Percentiles rank a stretch among this genome's conserved stretches.
Evolutionary conservation across 495 filamentous ascomycete species (phyloP).

Genomic region (Hypoxylon cercidicola): DNA sequence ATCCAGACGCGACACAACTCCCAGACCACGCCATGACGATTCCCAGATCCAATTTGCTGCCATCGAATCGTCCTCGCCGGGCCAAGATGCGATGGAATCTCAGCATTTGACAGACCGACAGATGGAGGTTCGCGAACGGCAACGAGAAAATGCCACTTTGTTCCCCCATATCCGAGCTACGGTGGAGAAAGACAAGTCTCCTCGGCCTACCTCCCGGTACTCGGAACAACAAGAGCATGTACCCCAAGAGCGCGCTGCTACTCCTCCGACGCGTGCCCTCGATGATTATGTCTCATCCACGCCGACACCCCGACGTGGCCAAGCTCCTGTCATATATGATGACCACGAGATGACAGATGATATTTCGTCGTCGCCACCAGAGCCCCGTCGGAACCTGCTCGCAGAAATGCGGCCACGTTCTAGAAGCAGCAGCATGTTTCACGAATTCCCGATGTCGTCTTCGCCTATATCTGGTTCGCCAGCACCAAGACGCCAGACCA

Average conservation of each 20-base stretch:
- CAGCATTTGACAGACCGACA: constrained; percentile 79
- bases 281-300: constrained; percentile 82
- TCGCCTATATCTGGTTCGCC: constrained; percentile 60
- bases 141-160: constrained; percentile 73
- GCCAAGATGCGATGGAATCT: constrained; percentile 59
- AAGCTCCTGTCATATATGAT: constrained; percentile 49
- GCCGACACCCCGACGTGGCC: constrained; percentile 73
- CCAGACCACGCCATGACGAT: constrained; percentile 73
- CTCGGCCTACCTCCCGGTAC: background rate
- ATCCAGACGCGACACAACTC: constrained; percentile 37
- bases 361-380: constrained; percentile 64
- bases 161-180: constrained; percentile 77
- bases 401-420: constrained; percentile 58
- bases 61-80: constrained; percentile 67
- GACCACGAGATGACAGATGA: constrained; percentile 57
- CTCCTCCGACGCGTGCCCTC: constrained; percentile 52
- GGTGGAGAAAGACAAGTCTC: constrained; percentile 49
- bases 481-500: constrained; percentile 23
- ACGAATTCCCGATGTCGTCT: constrained; percentile 59
- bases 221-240: constrained; percentile 7
- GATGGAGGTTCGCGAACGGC: constrained; percentile 72
- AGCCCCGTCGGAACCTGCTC: constrained; percentile 56
- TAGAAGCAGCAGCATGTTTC: constrained; percentile 50
- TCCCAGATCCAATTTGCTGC: constrained; percentile 80
- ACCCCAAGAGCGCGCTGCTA: constrained; percentile 43